Base-by-base conservation (phyloP, 208 protist genomes). In the Trypanosoma melophagium region DNA sequence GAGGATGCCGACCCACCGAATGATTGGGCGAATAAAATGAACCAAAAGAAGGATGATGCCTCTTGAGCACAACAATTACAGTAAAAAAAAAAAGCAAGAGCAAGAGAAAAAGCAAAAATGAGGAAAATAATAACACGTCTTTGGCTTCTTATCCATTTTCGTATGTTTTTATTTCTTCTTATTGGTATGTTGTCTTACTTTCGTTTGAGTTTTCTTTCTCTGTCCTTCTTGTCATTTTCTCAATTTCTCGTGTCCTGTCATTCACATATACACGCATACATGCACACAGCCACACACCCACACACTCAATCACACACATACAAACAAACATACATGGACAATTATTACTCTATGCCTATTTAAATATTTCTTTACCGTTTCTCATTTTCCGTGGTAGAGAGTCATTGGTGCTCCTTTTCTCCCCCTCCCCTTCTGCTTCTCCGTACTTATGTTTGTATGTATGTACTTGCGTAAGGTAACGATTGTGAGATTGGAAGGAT, bases 11-110 rank as follows among this genome's bases (percentile, higher is more conserved):
- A 96, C 21, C 91, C 91, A 1, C 91, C 74, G 52, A 75, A 70
- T 16, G 77, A 94, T 77, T 96, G 91, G 88, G 71, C 79, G 21
- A 84, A 92, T 35, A 69, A 89, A 61, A 47, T 89, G 13, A 78
- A 87, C 53, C 72, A 82, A 53, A 73, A 81, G 62, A 87, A 76
- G 50, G 42, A 65, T 49, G 56, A 44, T 41, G 54, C 61, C 12
- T 21, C 5, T 0, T 5, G 1, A 16, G 5, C 60, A 24, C 3
- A 56, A 50, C 13, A 22, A 14, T 1, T n/a, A 13, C 8, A 24
- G 28, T 50, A 22, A 41, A 61, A 14, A 2, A 4, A 19, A 13
- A 41, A 3, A 22, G 25, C 16, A 16, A 44, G 24, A 22, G 35
- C 28, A 35, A 35, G 1, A 35, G 19, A 40, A 35, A 60, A 17